Percentiles rank a stretch among this genome's conserved stretches.
Evolutionary conservation across 2,329 filamentous ascomycete species (phyloP).

Genomic region (Epichloe sylvatica): DNA sequence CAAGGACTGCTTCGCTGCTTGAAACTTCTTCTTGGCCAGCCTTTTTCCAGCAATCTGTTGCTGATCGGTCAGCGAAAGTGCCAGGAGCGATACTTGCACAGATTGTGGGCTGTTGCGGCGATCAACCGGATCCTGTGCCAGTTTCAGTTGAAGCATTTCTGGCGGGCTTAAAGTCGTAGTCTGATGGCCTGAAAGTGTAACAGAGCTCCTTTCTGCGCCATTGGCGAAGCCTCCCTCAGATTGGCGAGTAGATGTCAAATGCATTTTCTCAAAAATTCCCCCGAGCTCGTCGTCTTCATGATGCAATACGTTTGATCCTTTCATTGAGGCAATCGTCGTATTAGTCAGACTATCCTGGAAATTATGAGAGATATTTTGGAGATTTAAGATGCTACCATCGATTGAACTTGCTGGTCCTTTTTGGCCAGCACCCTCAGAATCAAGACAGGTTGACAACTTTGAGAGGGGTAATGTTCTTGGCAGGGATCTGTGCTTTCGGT

Average conservation of each 20-base stretch:
- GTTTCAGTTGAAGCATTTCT: not conserved
- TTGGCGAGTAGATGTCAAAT: not conserved
- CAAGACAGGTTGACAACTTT: not conserved
- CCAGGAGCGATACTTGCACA: not conserved
- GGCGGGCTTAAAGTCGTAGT: not conserved
- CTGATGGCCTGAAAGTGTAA: not conserved
- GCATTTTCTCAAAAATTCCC: not conserved
- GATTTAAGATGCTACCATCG: not conserved
- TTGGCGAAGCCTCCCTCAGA: not conserved
- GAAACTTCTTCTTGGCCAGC: conserved; percentile 43
- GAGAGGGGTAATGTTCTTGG: not conserved
- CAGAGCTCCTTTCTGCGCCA: not conserved
- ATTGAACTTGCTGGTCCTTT: not conserved
- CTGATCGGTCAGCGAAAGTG: not conserved
- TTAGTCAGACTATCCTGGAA: not conserved
- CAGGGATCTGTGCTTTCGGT: not conserved
- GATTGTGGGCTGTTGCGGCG: not conserved
- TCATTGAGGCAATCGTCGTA: not conserved
- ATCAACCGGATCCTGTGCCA: not conserved
- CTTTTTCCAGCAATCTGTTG: not conserved
- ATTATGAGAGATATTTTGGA: not conserved
- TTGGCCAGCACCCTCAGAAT: not conserved
- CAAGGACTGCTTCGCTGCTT: conserved; percentile 44
- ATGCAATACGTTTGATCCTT: not conserved
- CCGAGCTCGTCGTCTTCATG: not conserved